Evolutionary conservation across 495 filamentous ascomycete genomes (phyloP), one percentile per base, ranked within the genome.

Genomic region (Podospora australis): DNA sequence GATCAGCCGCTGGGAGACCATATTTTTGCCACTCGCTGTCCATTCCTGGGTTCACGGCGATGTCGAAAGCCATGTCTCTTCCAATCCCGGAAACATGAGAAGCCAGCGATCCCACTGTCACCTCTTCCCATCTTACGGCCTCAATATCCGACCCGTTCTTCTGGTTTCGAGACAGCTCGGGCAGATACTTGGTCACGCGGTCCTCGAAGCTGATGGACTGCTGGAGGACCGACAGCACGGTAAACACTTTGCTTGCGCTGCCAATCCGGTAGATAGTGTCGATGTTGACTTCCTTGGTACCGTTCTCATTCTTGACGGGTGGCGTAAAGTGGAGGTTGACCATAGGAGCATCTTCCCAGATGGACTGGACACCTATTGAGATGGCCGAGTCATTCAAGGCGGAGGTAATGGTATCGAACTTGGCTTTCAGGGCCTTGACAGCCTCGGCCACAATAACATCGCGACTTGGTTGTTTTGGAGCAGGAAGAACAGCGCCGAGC

Each of bases 71-170:
- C 4, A 43, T 7, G 40, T 43, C 40, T 16, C 40, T 43, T 28
- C 40, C 40, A n/a, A 43, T 43, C 5, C 40, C 40, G 7, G 40
- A 43, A 5, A 43, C 23, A 14, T 43, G 40, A 23, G 40, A 43
- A 10, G 40, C 40, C 6, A 43, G 23, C 14, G 40, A 2, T 10
- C 40, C 40, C 4, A 43, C 19, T 4, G 40, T 43, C 14, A 43
- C 22, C 11, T 26, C 6, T 9, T 43, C 3, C 40, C 40, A 43
- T 17, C 17, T 8, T 16, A 28, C 40, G n/a, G 40, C 40, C 23
- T 43, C 40, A 28, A 43, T 24, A 2, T 16, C 23, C 10, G 40
- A 24, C 4, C 40, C 40, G 7, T 28, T 1, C 2, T 2, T 13
- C 19, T 43, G 40, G 23, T 43, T 43, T 2, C 14, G 4, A n/a